phyloP scores from a whole-genome alignment of 495 filamentous ascomycete species.

The Penicillium odoratum region DNA sequence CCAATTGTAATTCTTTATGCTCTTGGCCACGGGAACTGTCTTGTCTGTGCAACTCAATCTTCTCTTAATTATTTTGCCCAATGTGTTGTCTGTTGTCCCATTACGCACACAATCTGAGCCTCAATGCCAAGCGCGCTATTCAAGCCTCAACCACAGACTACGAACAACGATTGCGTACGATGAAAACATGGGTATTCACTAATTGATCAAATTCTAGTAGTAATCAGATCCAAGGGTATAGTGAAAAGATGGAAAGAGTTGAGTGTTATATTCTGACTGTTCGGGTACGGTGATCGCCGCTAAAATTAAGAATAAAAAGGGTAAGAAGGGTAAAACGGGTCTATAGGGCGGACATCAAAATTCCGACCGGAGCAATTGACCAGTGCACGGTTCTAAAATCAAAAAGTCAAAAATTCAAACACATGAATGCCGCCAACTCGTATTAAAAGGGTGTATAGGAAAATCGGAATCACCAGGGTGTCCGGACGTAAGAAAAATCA shows the following conservation, averaged over 20 bases:
- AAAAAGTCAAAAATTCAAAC: neutral
- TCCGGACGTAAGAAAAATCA: no score
- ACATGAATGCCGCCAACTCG: neutral
- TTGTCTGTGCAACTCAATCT: neutral
- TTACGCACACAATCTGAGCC: constrained; percentile 8
- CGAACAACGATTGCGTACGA: neutral
- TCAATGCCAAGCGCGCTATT: constrained; percentile 7
- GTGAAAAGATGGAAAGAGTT: neutral
- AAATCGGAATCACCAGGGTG: no score
- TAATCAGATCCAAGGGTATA: constrained; percentile 11
- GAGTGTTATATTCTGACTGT: constrained; percentile 11
- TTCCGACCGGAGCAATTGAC: no score
- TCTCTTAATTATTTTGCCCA: neutral
- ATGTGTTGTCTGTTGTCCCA: neutral
- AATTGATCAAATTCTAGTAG: constrained; percentile 12
- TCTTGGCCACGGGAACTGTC: neutral
- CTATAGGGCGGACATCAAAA: constrained; percentile 5
- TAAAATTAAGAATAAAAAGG: neutral
- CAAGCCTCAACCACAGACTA: constrained; percentile 1
- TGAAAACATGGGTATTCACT: neutral
- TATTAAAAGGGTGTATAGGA: no score
- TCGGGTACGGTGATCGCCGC: constrained; percentile 20
- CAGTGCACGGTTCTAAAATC: neutral
- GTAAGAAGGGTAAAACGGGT: constrained; percentile 7
- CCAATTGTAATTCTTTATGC: neutral